These are phyloP conservation scores for Monosporascus ibericus DNA, from an alignment of 2,329 filamentous ascomycete species.

Conservation along the genomic window DNA sequence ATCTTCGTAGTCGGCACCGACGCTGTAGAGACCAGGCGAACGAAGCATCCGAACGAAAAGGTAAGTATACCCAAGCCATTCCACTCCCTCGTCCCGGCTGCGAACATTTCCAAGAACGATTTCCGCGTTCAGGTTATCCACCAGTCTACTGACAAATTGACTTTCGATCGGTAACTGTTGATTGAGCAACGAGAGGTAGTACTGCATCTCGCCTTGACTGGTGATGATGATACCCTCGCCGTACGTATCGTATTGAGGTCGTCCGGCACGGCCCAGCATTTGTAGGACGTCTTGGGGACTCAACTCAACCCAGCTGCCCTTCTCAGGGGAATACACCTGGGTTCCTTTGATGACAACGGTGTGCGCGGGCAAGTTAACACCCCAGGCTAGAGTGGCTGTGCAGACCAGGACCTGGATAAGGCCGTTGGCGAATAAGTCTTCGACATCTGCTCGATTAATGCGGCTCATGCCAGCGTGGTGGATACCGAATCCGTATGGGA, in stretches of 20 bases:
- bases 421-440: conserved; percentile 88
- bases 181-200: conserved; percentile 93
- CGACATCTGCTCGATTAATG: conserved; percentile 89
- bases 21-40: conserved; percentile 89
- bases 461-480: conserved; percentile 97
- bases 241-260: conserved; percentile 95
- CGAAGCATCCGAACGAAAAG: conserved; percentile 96
- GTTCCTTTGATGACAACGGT: conserved; percentile 99
- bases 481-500: conserved; percentile 96
- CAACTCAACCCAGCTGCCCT: conserved; percentile 96
- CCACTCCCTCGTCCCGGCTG: conserved; percentile 90
- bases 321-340: conserved; percentile 95
- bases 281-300: conserved; percentile 97
- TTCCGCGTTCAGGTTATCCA: conserved; percentile 95
- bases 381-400: conserved; percentile 97
- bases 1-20: conserved; percentile 91
- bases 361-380: conserved; percentile 95
- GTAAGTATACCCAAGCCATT: conserved; percentile 98
- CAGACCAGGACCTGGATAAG: conserved; percentile 93
- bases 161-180: conserved; percentile 97
- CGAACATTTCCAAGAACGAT: conserved; percentile 91
- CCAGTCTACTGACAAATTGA: conserved; percentile 86
- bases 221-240: conserved; percentile 99
- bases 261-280: conserved; percentile 95
- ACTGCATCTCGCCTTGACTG: conserved; percentile 88